A percentile compares a stretch with the other conserved stretches of the same genome.
Evolutionary conservation across 306 rosid genomes (phyloP).

Genomic region (Trichosanthes cucumerina): DNA sequence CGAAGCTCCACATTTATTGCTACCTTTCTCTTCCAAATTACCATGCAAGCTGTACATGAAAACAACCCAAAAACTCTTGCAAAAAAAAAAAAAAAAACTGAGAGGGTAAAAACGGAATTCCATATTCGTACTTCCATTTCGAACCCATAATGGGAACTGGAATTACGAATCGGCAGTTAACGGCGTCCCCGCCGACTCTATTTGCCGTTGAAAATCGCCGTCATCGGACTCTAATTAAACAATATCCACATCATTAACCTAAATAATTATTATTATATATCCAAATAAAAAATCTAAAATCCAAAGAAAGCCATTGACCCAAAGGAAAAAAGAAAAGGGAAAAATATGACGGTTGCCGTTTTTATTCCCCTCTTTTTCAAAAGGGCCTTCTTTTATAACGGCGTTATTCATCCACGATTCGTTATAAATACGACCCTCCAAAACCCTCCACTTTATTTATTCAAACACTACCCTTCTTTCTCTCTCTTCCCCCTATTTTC

Average conservation of each 20-base stretch:
- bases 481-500: conserved; percentile 7
- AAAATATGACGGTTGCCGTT: conserved; percentile 34
- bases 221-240: not conserved
- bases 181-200: conserved; percentile 26
- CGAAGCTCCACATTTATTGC: not conserved
- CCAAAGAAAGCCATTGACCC: conserved; percentile 31
- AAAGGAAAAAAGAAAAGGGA: not conserved
- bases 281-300: too few relatives aligned
- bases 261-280: not conserved
- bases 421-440: conserved; percentile 37
- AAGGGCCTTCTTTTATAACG: conserved; percentile 36
- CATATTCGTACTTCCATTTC: not conserved
- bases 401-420: conserved; percentile 51
- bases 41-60: not conserved
- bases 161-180: not conserved
- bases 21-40: not conserved
- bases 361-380: not conserved
- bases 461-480: conserved; percentile 21
- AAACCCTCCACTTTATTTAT: conserved; percentile 12
- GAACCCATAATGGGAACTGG: not conserved
- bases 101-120: not conserved
- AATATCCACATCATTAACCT: conserved; percentile 3
- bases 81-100: not conserved
- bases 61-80: not conserved
- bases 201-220: conserved; percentile 42